A percentile compares a stretch with the other conserved stretches of the same genome.
These are phyloP conservation scores for Gossypium davidsonii DNA, from an alignment of 441 rosid genomes.

Conservation along the genomic window DNA sequence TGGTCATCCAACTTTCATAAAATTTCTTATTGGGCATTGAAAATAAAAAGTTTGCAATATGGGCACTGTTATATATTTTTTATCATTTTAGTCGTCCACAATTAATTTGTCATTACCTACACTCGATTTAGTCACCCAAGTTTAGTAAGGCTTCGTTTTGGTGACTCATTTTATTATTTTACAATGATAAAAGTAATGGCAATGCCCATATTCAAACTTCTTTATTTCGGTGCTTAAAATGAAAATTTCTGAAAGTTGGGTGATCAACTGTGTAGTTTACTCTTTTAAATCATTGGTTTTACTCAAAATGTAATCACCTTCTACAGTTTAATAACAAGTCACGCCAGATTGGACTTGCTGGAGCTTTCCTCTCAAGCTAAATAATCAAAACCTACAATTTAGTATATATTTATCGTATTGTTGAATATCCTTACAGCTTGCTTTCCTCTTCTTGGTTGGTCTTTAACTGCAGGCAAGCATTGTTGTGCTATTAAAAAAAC, in stretches of 20 bases:
- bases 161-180: too few relatives aligned
- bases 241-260: too few relatives aligned
- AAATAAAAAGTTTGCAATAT: too few relatives aligned
- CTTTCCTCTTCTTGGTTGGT: background rate
- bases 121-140: too few relatives aligned
- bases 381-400: background rate
- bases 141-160: too few relatives aligned
- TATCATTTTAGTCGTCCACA: background rate
- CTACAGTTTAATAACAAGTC: background rate
- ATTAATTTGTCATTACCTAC: background rate
- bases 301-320: background rate
- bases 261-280: too few relatives aligned
- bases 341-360: background rate
- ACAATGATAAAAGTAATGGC: too few relatives aligned
- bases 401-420: background rate
- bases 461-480: constrained; percentile 54
- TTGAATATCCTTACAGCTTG: background rate
- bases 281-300: background rate
- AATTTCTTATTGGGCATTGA: too few relatives aligned
- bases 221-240: too few relatives aligned
- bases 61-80: background rate
- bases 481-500: constrained; percentile 60
- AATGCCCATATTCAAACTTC: too few relatives aligned
- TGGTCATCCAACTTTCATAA: too few relatives aligned
- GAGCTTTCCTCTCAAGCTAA: background rate